These are phyloP conservation scores for Hypsizygus marmoreus DNA, from an alignment of 768 basidiomycete species.

Conservation along the genomic window DNA sequence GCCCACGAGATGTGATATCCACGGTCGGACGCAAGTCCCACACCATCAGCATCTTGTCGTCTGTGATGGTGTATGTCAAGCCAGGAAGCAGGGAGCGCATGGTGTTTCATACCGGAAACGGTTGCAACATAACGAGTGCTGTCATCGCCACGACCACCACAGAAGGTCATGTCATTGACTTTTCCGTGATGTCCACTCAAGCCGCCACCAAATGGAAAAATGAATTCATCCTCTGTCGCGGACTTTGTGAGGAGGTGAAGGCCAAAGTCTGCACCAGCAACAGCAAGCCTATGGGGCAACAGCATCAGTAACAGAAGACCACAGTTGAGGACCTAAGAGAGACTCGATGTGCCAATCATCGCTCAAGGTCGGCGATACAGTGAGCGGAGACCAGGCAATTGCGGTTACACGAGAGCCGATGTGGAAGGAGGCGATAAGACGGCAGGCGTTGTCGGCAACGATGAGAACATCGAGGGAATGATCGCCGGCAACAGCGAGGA, in stretches of 20 bases:
- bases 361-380: slow-evolving; percentile 64
- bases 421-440: slow-evolving; percentile 69
- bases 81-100: slow-evolving; percentile 3
- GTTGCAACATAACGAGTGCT: slow-evolving; percentile 76
- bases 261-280: slow-evolving; percentile 68
- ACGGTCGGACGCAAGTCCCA: slow-evolving; percentile 77
- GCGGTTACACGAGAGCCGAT: slow-evolving; percentile 72
- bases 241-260: slow-evolving; percentile 70
- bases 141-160: slow-evolving; percentile 72
- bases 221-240: slow-evolving; percentile 44
- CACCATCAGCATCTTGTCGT: slow-evolving; percentile 83
- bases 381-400: slow-evolving; percentile 74
- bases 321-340: neutral
- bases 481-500: slow-evolving; percentile 74
- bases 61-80: slow-evolving; percentile 33
- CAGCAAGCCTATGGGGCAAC: slow-evolving; percentile 54
- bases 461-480: slow-evolving; percentile 72
- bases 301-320: slow-evolving; percentile 5
- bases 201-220: slow-evolving; percentile 77
- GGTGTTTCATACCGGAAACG: slow-evolving; percentile 59
- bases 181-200: slow-evolving; percentile 80
- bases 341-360: slow-evolving; percentile 73
- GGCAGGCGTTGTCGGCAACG: slow-evolving; percentile 49
- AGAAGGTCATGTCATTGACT: slow-evolving; percentile 79
- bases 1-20: slow-evolving; percentile 40